Evolutionary conservation across 306 rosid genomes (phyloP).

Genomic region (Gastrolobium villosum): DNA sequence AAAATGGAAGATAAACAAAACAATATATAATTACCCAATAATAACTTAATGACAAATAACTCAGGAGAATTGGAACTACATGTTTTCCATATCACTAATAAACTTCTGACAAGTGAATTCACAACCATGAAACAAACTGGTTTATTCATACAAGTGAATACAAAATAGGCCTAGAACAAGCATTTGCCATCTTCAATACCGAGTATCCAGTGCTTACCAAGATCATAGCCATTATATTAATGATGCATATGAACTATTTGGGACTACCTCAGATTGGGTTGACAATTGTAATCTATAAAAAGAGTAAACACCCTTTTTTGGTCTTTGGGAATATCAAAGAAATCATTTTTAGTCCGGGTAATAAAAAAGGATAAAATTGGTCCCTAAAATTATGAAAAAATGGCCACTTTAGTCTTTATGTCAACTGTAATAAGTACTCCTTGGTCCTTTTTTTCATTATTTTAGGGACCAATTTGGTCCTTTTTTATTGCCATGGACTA

Average conservation of each 20-base stretch:
- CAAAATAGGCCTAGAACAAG: conserved; percentile 19
- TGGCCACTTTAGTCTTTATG: no score
- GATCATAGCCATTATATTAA: conserved; percentile 7
- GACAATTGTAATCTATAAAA: conserved; percentile 21
- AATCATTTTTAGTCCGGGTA: no score
- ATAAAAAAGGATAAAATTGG: no score
- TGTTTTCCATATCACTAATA: background rate
- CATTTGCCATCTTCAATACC: background rate
- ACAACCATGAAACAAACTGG: background rate
- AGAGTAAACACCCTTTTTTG: no score
- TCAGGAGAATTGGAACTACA: background rate
- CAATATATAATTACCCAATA: background rate
- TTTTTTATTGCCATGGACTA: no score
- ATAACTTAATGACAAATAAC: background rate
- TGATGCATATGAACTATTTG: conserved; percentile 31
- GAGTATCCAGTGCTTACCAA: conserved; percentile 10
- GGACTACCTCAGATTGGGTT: conserved; percentile 18
- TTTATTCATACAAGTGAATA: conserved; percentile 7
- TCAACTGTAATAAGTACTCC: no score
- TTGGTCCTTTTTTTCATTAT: no score
- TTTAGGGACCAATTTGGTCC: no score
- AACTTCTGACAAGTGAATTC: background rate
- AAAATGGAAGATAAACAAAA: no score
- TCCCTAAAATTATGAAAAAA: no score
- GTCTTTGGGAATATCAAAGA: no score